phyloP scores from a whole-genome alignment of 345 rosid genomes.

The Stellera chamaejasme region DNA sequence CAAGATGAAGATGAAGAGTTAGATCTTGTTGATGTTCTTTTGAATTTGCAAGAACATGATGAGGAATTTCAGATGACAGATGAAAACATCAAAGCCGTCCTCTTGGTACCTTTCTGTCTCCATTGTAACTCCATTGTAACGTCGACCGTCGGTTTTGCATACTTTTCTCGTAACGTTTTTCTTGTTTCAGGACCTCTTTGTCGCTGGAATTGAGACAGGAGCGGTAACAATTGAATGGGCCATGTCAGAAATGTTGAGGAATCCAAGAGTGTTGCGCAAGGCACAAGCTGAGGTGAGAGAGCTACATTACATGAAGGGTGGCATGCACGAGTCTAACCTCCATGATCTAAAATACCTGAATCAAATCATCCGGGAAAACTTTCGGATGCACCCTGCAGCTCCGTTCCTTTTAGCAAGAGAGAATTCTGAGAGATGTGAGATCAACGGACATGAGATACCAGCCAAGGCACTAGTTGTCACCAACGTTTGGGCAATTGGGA shows the following conservation, averaged over 20 bases:
- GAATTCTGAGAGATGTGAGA: conserved; percentile 5
- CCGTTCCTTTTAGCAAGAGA: conserved; percentile 19
- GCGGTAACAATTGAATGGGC: conserved; percentile 19
- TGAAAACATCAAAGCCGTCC: conserved; percentile 19
- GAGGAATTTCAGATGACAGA: conserved; percentile 8
- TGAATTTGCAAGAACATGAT: conserved; percentile 8
- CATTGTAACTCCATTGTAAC: too few species aligned
- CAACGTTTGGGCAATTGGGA: conserved; percentile 21
- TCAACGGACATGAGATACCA: conserved; percentile 16
- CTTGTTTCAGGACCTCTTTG: conserved; percentile 12
- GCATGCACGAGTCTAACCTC: conserved; percentile 4
- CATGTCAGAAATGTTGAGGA: conserved; percentile 15
- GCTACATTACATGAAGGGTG: conserved; percentile 8
- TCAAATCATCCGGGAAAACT: conserved; percentile 16
- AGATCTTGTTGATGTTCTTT: conserved; percentile 20
- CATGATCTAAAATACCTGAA: conserved; percentile 12
- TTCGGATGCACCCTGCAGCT: conserved; percentile 21
- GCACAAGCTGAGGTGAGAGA: conserved; percentile 23
- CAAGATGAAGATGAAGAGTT: background rate
- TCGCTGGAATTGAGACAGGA: conserved; percentile 22
- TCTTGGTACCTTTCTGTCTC: background rate
- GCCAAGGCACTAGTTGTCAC: conserved; percentile 12
- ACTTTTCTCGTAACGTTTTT: too few species aligned
- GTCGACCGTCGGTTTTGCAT: too few species aligned
- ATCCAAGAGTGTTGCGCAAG: conserved; percentile 18